Percentiles rank a stretch among this genome's conserved stretches.
phyloP scores from a whole-genome alignment of 768 basidiomycete species.

The Suillus cothurnatus region DNA sequence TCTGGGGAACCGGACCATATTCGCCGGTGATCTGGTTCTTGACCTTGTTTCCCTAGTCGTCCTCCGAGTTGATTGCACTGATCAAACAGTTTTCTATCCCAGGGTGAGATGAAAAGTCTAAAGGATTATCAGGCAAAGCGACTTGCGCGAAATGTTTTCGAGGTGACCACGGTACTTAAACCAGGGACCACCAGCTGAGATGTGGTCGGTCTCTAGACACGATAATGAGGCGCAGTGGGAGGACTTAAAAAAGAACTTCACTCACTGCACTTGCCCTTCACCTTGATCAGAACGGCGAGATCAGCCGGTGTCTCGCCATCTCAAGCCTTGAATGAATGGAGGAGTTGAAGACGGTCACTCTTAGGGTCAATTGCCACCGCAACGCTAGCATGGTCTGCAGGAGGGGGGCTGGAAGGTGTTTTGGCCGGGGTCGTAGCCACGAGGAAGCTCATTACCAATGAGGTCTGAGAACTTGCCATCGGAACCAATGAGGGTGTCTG shows the following conservation, averaged over 20 bases:
- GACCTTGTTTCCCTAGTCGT: slow-evolving; percentile 94
- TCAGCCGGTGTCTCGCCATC: slow-evolving; percentile 89
- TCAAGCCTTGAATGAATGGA: slow-evolving; percentile 90
- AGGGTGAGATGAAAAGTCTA: too few relatives aligned
- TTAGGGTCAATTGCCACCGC: slow-evolving; percentile 83
- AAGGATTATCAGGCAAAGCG: too few relatives aligned
- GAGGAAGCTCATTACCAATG: slow-evolving; percentile 87
- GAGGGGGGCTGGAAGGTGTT: slow-evolving; percentile 97
- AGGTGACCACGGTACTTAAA: too few relatives aligned
- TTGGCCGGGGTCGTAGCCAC: slow-evolving; percentile 95
- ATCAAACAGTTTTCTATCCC: too few relatives aligned
- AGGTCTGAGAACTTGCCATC: slow-evolving; percentile 98
- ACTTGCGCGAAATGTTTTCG: too few relatives aligned
- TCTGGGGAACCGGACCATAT: slow-evolving; percentile 82
- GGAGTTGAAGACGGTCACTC: slow-evolving; percentile 88
- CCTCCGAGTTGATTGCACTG: slow-evolving; percentile 95
- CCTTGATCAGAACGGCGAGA: slow-evolving; percentile 80
- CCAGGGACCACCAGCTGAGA: too few relatives aligned
- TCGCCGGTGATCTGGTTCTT: slow-evolving; percentile 89
- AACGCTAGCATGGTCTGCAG: slow-evolving; percentile 79
- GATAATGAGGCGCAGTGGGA: too few relatives aligned
- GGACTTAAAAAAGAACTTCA: slow-evolving; percentile 19
- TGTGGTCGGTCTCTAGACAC: too few relatives aligned
- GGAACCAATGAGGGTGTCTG: slow-evolving; percentile 81
- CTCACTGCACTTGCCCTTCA: slow-evolving; percentile 97